Conservation (phyloP, 2,329 filamentous ascomycete genomes). For the Westerdykella ornata region DNA sequence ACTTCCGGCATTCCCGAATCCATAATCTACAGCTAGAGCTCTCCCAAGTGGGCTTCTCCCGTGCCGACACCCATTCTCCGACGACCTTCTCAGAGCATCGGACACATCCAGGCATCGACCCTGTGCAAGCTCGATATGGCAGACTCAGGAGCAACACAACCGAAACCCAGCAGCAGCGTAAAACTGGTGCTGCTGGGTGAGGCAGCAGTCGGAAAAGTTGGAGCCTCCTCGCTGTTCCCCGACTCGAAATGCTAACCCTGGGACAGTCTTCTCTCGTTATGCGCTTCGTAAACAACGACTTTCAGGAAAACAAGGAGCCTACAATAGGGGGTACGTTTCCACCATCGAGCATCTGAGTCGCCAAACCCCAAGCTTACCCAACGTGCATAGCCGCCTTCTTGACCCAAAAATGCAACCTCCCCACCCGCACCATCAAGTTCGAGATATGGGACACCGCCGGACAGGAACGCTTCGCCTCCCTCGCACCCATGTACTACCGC, state of each 20-base stretch:
- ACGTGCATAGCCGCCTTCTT: conserved; percentile 73
- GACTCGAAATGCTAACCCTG: conserved; percentile 3
- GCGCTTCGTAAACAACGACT: conserved; percentile 99
- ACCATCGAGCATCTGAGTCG: neutral
- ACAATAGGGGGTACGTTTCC: conserved; percentile 80
- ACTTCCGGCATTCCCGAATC: too few species aligned
- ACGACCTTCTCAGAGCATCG: neutral
- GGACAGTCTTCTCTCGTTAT: conserved; percentile 86
- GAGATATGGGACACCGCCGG: conserved; percentile 93
- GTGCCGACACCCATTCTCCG: too few species aligned
- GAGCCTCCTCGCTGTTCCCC: conserved; percentile 6
- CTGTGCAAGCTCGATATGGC: conserved; percentile 51
- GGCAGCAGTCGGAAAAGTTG: conserved; percentile 95
- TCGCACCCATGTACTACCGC: conserved; percentile 99
- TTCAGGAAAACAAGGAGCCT: conserved; percentile 99
- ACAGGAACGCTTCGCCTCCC: conserved; percentile 97
- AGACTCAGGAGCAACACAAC: conserved; percentile 60
- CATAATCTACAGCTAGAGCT: too few species aligned
- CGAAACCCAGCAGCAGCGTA: conserved; percentile 98
- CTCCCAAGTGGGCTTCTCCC: too few species aligned
- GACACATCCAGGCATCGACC: conserved; percentile 2
- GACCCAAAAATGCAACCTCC: conserved; percentile 96
- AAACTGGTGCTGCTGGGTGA: conserved; percentile 98
- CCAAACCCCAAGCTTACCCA: conserved; percentile 1
- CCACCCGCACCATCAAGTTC: conserved; percentile 65